Evolutionary conservation across 2,329 filamentous ascomycete genomes (phyloP).

Genomic region (Fusarium tanahbumbuense): DNA sequence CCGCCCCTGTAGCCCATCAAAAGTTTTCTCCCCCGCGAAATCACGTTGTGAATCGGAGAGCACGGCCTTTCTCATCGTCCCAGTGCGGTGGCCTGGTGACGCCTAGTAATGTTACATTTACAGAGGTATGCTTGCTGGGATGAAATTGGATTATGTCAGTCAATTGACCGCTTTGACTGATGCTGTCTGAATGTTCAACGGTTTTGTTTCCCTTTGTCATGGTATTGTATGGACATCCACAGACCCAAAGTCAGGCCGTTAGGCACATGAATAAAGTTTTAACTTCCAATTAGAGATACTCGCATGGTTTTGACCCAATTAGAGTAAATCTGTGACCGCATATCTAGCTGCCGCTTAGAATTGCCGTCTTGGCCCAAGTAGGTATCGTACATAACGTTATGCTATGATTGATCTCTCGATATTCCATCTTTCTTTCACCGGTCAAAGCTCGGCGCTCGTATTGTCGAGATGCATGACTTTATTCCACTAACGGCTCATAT

Average conservation of each 20-base stretch:
- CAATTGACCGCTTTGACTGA: conserved; percentile 1
- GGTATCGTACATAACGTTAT: neutral
- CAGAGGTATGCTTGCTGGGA: neutral
- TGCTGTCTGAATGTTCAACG: neutral
- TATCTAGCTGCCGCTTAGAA: conserved; percentile 1
- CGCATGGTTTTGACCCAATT: neutral
- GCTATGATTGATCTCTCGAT: neutral
- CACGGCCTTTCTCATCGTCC: conserved; percentile 10
- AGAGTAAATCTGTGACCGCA: neutral
- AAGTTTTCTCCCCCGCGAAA: conserved; percentile 5
- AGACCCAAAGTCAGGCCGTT: neutral
- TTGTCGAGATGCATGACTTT: conserved; percentile 1
- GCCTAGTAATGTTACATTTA: conserved; percentile 6
- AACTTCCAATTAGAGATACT: neutral
- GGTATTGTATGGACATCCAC: neutral
- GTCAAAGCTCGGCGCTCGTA: conserved; percentile 8
- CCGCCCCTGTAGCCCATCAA: conserved; percentile 8
- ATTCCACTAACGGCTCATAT: neutral
- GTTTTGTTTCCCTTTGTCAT: neutral
- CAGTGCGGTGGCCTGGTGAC: conserved; percentile 26
- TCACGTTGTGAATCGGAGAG: conserved; percentile 2
- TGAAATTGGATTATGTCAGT: neutral
- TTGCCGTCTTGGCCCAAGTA: conserved; percentile 3
- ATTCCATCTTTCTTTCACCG: neutral
- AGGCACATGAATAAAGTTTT: neutral